A percentile compares a stretch with the other conserved stretches of the same genome.
phyloP scores from a whole-genome alignment of 2,329 filamentous ascomycete species.

The Xylaria hypoxylon region DNA sequence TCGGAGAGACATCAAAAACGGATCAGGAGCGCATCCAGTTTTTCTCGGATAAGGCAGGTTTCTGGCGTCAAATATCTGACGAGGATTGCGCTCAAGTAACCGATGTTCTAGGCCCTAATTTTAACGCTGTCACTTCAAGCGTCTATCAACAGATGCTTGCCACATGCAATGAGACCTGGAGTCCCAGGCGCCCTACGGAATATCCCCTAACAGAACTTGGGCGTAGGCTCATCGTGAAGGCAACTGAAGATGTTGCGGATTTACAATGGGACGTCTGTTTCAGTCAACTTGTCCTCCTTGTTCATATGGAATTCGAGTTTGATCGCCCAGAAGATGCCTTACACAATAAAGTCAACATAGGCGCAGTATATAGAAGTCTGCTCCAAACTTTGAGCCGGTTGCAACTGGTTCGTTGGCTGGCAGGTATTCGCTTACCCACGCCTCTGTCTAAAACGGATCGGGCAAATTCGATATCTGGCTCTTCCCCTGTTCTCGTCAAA shows the following conservation, averaged over 20 bases:
- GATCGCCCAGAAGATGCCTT: slow-evolving; percentile 77
- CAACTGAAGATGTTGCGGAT: slow-evolving; percentile 81
- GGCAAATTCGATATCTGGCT: slow-evolving; percentile 51
- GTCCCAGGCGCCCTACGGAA: slow-evolving; percentile 48
- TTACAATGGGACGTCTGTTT: slow-evolving; percentile 80
- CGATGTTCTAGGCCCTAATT: slow-evolving; percentile 74
- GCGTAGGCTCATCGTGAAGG: slow-evolving; percentile 77
- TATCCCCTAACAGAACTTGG: slow-evolving; percentile 78
- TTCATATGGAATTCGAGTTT: slow-evolving; percentile 87
- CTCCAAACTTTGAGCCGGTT: slow-evolving; percentile 77
- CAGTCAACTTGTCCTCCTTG: slow-evolving; percentile 82
- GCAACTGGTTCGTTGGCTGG: slow-evolving; percentile 78
- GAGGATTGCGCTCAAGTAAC: slow-evolving; percentile 81
- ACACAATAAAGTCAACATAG: slow-evolving; percentile 71
- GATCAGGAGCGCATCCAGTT: slow-evolving; percentile 79
- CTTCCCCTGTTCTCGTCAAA: slow-evolving; percentile 52
- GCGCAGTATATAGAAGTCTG: slow-evolving; percentile 75
- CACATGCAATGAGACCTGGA: slow-evolving; percentile 59
- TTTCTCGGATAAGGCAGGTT: slow-evolving; percentile 82
- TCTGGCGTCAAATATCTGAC: slow-evolving; percentile 83
- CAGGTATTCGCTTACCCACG: slow-evolving; percentile 67
- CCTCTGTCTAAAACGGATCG: slow-evolving; percentile 58
- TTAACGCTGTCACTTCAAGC: slow-evolving; percentile 66
- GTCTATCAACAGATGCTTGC: slow-evolving; percentile 66
- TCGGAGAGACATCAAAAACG: slow-evolving; percentile 76